Evolutionary conservation across 75 land plant genomes (phyloP).

Genomic region (Cunninghamia lanceolata): DNA sequence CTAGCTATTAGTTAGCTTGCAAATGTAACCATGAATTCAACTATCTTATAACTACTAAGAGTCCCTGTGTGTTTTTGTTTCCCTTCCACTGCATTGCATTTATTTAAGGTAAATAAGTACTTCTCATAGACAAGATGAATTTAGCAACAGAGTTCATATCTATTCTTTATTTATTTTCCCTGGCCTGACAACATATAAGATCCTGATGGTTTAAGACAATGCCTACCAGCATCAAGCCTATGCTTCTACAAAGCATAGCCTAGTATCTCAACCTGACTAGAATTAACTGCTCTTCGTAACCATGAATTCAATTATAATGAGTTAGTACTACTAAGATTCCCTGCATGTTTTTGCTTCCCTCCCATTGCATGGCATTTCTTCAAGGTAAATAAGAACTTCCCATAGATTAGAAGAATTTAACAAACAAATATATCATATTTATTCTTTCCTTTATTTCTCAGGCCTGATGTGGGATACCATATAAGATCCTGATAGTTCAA

Average conservation of each 20-base stretch:
- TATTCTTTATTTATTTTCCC: neutral
- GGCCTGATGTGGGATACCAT: neutral
- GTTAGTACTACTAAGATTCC: neutral
- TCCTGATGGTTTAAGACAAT: neutral
- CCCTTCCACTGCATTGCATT: neutral
- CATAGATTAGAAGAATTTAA: neutral
- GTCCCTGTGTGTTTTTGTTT: neutral
- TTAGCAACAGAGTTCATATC: neutral
- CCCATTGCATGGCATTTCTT: neutral
- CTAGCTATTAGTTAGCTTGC: no score
- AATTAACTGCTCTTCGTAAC: neutral
- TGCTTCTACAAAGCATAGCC: neutral
- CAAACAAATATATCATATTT: neutral
- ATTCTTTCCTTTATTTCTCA: neutral
- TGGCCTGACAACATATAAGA: neutral
- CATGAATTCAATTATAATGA: neutral
- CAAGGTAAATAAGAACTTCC: neutral
- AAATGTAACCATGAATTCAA: neutral
- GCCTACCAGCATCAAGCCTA: neutral
- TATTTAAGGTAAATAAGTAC: neutral
- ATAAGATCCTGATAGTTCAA: neutral
- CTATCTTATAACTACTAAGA: neutral
- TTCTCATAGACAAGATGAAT: neutral
- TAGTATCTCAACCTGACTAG: neutral
- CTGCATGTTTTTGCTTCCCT: neutral